phyloP scores from a whole-genome alignment of 352 stramenopile genomes.

The Phytopythium ostracodes region DNA sequence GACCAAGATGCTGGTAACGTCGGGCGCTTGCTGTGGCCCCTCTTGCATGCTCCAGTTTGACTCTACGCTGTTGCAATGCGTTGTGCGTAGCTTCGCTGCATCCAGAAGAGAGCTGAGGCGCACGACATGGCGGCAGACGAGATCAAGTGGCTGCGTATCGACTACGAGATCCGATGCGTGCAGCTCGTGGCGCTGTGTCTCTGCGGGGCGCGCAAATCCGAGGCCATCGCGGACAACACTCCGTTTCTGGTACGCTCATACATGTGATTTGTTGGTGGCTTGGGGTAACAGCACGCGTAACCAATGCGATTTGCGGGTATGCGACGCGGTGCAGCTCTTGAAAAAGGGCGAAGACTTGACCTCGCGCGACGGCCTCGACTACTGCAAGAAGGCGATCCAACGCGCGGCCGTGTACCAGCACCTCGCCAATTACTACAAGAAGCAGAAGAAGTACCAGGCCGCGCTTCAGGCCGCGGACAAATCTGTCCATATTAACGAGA shows the following conservation, averaged over 20 bases:
- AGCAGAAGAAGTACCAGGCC: constrained; percentile 68
- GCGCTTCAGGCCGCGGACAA: constrained; percentile 56
- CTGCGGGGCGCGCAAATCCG: constrained; percentile 45
- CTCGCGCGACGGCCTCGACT: constrained; percentile 46
- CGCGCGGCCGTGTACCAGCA: constrained; percentile 58
- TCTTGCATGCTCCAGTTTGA: background rate
- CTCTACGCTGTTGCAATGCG: background rate
- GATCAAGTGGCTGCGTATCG: constrained; percentile 58
- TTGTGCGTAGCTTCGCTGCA: constrained; percentile 43
- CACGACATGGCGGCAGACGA: constrained; percentile 47
- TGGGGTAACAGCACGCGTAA: background rate
- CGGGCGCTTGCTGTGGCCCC: background rate
- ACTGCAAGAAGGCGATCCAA: constrained; percentile 61
- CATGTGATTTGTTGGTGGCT: background rate
- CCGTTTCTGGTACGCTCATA: constrained; percentile 42
- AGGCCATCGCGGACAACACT: constrained; percentile 43
- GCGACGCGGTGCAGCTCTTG: constrained; percentile 28
- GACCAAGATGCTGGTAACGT: constrained; percentile 58
- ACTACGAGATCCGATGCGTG: constrained; percentile 75
- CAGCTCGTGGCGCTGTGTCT: constrained; percentile 71
- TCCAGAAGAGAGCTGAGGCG: constrained; percentile 55
- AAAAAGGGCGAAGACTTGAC: constrained; percentile 70
- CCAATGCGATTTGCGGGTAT: background rate
- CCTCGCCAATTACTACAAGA: constrained; percentile 72
- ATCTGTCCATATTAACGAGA: constrained; percentile 57